Conservation (phyloP, 306 rosid genomes). For the Fragaria ananassa region DNA sequence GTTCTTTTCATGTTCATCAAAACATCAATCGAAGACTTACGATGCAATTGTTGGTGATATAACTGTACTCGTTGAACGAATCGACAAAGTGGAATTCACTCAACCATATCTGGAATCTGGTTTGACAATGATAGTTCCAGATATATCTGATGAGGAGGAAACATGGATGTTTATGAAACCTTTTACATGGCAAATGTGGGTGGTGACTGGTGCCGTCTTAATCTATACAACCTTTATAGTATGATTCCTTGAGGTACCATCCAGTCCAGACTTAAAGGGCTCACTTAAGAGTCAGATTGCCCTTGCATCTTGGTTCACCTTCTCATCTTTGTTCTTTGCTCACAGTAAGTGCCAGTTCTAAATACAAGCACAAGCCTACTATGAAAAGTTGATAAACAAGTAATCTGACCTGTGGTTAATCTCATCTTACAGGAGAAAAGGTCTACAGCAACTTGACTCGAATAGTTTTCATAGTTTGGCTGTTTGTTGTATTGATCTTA, state of each 20-base stretch:
- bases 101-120: slow-evolving; percentile 64
- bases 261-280: slow-evolving; percentile 51
- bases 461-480: slow-evolving; percentile 42
- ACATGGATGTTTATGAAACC: slow-evolving; percentile 61
- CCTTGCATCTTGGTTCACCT: slow-evolving; percentile 54
- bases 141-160: slow-evolving; percentile 23
- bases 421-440: slow-evolving; percentile 40
- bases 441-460: slow-evolving; percentile 45
- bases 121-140: slow-evolving; percentile 54
- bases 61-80: slow-evolving; percentile 45
- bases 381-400: not conserved
- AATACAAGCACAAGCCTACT: not conserved
- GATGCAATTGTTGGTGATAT: slow-evolving; percentile 55
- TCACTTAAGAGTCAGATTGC: slow-evolving; percentile 41
- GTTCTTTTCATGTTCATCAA: slow-evolving; percentile 20
- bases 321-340: slow-evolving; percentile 66
- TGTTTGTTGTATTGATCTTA: slow-evolving; percentile 50
- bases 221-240: slow-evolving; percentile 48
- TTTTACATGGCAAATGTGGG: slow-evolving; percentile 62
- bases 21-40: slow-evolving; percentile 30
- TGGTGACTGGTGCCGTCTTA: slow-evolving; percentile 32
- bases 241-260: slow-evolving; percentile 52
- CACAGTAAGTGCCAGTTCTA: slow-evolving; percentile 44
- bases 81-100: slow-evolving; percentile 50
- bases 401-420: not conserved